Conservation (phyloP, 2,329 filamentous ascomycete genomes). For the Dichotomopilus funicola region DNA sequence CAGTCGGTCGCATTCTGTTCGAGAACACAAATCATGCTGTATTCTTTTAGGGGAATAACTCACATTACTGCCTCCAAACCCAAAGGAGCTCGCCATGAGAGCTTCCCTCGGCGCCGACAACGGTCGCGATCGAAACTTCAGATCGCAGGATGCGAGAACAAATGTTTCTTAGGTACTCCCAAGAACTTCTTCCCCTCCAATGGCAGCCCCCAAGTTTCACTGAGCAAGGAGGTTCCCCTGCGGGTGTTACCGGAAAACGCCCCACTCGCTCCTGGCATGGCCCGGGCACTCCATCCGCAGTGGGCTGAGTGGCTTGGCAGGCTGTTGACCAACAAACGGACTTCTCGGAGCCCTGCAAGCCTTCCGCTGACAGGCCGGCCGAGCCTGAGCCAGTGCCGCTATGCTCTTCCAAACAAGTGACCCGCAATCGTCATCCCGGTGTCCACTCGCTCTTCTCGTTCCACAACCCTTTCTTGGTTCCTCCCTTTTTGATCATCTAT, state of each 20-base stretch:
- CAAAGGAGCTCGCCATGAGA: conserved; percentile 17
- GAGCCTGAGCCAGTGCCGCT: neutral
- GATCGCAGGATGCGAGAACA: too few relatives aligned
- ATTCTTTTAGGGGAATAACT: neutral
- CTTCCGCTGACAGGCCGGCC: neutral
- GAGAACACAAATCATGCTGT: neutral
- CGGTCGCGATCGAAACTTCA: neutral
- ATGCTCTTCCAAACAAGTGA: neutral
- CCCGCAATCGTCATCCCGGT: neutral
- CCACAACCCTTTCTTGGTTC: neutral
- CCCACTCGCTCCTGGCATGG: too few relatives aligned
- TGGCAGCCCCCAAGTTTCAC: too few relatives aligned
- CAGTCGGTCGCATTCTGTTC: too few relatives aligned
- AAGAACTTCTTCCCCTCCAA: too few relatives aligned
- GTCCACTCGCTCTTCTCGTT: neutral
- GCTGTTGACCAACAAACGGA: neutral
- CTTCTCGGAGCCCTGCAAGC: neutral
- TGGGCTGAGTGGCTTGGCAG: neutral
- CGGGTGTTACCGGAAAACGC: too few relatives aligned
- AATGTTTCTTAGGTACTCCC: too few relatives aligned
- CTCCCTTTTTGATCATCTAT: neutral
- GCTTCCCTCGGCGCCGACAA: conserved; percentile 4
- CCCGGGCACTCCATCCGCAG: too few relatives aligned
- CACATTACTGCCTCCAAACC: conserved; percentile 17
- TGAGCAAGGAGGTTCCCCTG: too few relatives aligned